Evolutionary conservation across 2,329 filamentous ascomycete species (phyloP).

Genomic region (Penicillium sp.): DNA sequence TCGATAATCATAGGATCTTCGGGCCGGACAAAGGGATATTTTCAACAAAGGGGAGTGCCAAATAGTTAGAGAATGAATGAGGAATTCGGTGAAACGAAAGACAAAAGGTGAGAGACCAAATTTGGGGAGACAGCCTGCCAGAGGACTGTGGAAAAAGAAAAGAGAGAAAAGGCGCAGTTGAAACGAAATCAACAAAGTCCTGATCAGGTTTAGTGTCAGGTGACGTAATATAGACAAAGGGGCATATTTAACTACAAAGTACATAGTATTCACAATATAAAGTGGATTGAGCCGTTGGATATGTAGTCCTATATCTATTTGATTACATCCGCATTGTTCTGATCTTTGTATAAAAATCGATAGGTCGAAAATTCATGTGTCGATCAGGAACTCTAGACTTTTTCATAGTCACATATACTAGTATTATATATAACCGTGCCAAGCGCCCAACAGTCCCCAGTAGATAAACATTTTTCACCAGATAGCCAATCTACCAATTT

Average conservation of each 20-base stretch:
- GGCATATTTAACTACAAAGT: neutral
- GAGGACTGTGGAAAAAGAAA: conserved; percentile 13
- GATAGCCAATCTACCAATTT: no score
- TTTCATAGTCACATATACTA: neutral
- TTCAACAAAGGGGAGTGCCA: neutral
- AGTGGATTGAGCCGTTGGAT: neutral
- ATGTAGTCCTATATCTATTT: neutral
- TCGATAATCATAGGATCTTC: conserved; percentile 1
- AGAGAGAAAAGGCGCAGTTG: conserved; percentile 13
- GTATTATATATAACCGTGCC: no score
- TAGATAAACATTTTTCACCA: no score
- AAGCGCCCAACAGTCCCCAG: no score
- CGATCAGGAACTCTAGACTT: conserved; percentile 5
- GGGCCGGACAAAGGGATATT: neutral
- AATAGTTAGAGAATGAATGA: neutral
- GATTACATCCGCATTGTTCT: neutral
- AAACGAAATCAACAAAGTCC: conserved; percentile 18
- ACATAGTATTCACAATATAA: neutral
- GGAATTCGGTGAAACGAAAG: conserved; percentile 8
- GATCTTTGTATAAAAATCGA: neutral
- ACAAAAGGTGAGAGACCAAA: conserved; percentile 15
- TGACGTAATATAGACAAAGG: conserved; percentile 16
- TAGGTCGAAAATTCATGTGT: neutral
- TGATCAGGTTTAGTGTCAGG: conserved; percentile 15
- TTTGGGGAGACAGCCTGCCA: conserved; percentile 14